Conservation (phyloP, 2,329 filamentous ascomycete species). For the Didymella keratinophila region DNA sequence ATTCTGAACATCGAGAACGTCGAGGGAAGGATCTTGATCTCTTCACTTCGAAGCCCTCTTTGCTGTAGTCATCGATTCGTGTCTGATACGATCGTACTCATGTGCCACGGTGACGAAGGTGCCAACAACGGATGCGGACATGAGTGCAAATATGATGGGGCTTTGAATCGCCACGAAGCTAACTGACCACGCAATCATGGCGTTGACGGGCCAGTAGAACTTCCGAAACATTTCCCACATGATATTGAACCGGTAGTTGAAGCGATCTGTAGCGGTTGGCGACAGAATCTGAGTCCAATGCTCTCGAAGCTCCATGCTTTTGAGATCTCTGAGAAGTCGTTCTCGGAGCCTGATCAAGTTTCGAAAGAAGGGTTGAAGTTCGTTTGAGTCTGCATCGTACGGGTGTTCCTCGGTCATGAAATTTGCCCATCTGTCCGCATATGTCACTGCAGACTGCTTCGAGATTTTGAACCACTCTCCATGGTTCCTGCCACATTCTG, state of each 20-base stretch:
- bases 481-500: not conserved
- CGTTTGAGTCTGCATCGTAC: not conserved
- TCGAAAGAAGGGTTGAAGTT: not conserved
- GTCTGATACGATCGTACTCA: not conserved
- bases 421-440: conserved; percentile 1
- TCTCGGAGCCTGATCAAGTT: not conserved
- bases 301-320: not conserved
- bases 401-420: conserved; percentile 1
- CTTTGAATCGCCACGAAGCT: no score
- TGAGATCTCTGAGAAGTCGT: not conserved
- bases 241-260: no score
- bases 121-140: conserved; percentile 4
- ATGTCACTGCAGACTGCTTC: not conserved
- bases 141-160: not conserved
- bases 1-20: no score
- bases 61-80: not conserved
- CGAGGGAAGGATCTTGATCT: no score
- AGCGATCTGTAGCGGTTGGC: not conserved
- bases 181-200: no score
- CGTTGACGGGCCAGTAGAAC: no score
- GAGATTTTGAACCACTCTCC: conserved; percentile 8
- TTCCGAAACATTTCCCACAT: no score
- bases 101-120: conserved; percentile 5
- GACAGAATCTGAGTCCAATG: not conserved
- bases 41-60: no score